phyloP scores from a whole-genome alignment of 164 flowering plant species.

The Chimonanthus praecox region DNA sequence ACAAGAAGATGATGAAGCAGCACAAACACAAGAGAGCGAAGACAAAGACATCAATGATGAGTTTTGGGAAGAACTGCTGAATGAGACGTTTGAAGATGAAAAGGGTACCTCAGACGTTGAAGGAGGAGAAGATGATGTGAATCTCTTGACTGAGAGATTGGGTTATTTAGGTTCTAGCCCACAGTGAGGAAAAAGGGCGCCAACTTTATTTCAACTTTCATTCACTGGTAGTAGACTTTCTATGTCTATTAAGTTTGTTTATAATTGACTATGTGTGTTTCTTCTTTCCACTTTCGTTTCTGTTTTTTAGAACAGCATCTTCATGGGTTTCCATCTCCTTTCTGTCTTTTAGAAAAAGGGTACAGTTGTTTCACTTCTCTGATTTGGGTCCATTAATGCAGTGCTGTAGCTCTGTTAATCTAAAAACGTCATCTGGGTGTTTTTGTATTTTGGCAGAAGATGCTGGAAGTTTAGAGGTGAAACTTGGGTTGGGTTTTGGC shows the following conservation, averaged over 20 bases:
- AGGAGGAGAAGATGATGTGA: constrained; percentile 36
- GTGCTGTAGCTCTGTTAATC: neutral
- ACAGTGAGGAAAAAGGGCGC: constrained; percentile 7
- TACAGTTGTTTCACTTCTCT: neutral
- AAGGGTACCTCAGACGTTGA: constrained; percentile 14
- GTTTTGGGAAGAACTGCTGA: constrained; percentile 57
- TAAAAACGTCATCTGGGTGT: neutral
- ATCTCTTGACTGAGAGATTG: constrained; percentile 39
- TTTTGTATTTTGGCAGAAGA: neutral
- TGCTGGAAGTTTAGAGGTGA: neutral
- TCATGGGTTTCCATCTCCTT: neutral
- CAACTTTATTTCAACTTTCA: neutral
- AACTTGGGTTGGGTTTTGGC: no score
- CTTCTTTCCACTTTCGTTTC: neutral
- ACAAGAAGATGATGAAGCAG: neutral
- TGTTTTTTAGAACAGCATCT: neutral
- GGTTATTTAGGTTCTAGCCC: constrained; percentile 56
- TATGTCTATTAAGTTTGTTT: neutral
- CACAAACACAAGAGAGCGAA: constrained; percentile 9
- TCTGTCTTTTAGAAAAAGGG: neutral
- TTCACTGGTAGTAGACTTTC: neutral
- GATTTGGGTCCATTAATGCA: neutral
- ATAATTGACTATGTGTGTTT: neutral
- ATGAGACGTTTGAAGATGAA: constrained; percentile 27
- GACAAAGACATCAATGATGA: constrained; percentile 30